Base-by-base conservation (phyloP, 177 flowering plant genomes). In the Vitis hybrid region DNA sequence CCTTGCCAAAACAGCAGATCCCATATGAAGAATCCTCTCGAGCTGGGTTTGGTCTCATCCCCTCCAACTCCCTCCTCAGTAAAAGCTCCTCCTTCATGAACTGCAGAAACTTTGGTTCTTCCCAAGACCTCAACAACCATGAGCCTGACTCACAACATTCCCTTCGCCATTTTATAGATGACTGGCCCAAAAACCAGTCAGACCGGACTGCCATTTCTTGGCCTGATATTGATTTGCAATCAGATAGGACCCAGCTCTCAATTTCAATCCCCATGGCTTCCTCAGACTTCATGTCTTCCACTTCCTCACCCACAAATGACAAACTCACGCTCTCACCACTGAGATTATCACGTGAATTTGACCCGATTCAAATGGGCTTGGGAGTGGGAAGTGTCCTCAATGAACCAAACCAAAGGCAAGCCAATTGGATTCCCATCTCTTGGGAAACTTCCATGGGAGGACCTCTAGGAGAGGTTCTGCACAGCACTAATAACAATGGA, bases 401-500 rank as follows among this genome's bases (percentile, higher is more conserved):
- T 56, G 89, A 86, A 69, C 63, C 75, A 6, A 72, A 48, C 30
- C 76, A 71, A 4, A 86, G 84, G 74, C 88, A 84, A 74, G 56
- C 84, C 6, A 81, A 75, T 67, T 90, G 91, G 92, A 77, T 83
- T 52, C 92, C 95, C 0, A 79, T 84, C n/a, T 65, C 86, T 27
- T 87, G 98, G 94, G 89, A 80, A 61, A 79, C 61, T 52, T 87
- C 97, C 18, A 73, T 89, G 80, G 96, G 95, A 0, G 97, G 97
- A 11, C 99, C 97, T 12, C 80, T 92, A 0, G 99, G 93, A 0
- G 99, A 94, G 78, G 99, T 83, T 21, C 62, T 92, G 76, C 77
- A 90, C 54, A 80, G 64, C 54, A 81, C 82, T 1, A 77, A 46
- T 12, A 78, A 62, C 62, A 67, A 35, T 11, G 56, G 65, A 0